A percentile compares a stretch with the other conserved stretches of the same genome.
These are phyloP conservation scores for Monascus purpureus DNA, from an alignment of 495 filamentous ascomycete genomes.

Conservation along the genomic window DNA sequence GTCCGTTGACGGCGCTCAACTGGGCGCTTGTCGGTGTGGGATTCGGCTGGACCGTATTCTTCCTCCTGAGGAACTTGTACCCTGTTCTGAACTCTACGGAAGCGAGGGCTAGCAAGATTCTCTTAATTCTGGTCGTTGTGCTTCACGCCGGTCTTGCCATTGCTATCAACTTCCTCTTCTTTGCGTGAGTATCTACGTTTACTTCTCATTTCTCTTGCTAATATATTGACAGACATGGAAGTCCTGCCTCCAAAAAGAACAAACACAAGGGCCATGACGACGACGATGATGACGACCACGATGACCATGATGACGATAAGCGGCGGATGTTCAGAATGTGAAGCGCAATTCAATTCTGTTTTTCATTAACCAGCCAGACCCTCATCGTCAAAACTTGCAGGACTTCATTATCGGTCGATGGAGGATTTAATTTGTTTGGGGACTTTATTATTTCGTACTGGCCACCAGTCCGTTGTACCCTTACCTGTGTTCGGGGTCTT, in stretches of 20 bases:
- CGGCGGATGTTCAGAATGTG: slow-evolving; percentile 17
- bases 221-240: slow-evolving; percentile 38
- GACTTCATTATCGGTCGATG: too few relatives aligned
- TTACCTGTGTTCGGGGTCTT: too few relatives aligned
- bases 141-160: slow-evolving; percentile 80
- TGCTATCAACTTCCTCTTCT: slow-evolving; percentile 92
- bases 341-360: slow-evolving; percentile 3
- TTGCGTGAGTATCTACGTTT: slow-evolving; percentile 45
- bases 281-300: slow-evolving; percentile 11
- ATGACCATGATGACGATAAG: slow-evolving; percentile 16
- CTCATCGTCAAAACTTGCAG: background rate
- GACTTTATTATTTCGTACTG: too few relatives aligned
- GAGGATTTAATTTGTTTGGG: slow-evolving; percentile 2
- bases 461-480: too few relatives aligned
- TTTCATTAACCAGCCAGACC: background rate
- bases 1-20: slow-evolving; percentile 70
- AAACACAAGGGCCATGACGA: slow-evolving; percentile 13
- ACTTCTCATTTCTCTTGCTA: slow-evolving; percentile 1
- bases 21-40: slow-evolving; percentile 87
- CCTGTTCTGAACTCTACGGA: slow-evolving; percentile 88
- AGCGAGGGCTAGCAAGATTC: slow-evolving; percentile 73
- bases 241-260: slow-evolving; percentile 44
- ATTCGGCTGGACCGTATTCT: slow-evolving; percentile 72
- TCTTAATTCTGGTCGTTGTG: slow-evolving; percentile 69
- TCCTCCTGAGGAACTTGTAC: slow-evolving; percentile 84